Percentiles rank a stretch among this genome's conserved stretches.
Evolutionary conservation across 176 grass and related monocot species (phyloP).

Genomic region (Guadua angustifolia): DNA sequence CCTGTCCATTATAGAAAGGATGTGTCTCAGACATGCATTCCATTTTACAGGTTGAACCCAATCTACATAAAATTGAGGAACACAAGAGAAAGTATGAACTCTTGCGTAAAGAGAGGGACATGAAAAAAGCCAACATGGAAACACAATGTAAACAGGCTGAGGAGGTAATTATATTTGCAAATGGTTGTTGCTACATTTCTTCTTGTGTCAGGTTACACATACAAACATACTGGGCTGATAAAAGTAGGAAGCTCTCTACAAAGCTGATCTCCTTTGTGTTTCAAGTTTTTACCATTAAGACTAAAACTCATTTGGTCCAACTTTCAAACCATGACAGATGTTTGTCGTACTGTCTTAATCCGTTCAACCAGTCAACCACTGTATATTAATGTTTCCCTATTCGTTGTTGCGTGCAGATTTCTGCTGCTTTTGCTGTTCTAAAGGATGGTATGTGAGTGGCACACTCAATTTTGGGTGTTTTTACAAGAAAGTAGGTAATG

Average conservation of each 20-base stretch:
- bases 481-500: too few species aligned
- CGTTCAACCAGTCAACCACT: not conserved
- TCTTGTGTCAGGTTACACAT: not conserved
- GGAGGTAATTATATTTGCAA: too few species aligned
- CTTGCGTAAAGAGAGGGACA: too few species aligned
- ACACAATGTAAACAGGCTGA: too few species aligned
- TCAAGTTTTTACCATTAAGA: not conserved
- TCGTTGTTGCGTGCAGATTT: constrained; percentile 38
- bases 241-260: not conserved
- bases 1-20: not conserved
- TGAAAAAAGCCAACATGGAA: too few species aligned
- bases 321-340: not conserved
- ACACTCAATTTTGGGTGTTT: too few species aligned
- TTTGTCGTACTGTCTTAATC: not conserved
- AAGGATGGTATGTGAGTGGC: constrained; percentile 84
- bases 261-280: constrained; percentile 2
- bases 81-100: too few species aligned
- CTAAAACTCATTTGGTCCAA: constrained; percentile 7
- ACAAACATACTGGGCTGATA: not conserved
- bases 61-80: too few species aligned
- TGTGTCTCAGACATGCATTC: constrained; percentile 17
- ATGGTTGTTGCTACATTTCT: constrained; percentile 25
- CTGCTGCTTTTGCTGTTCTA: constrained; percentile 48
- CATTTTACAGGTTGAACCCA: constrained; percentile 60
- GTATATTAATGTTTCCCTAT: constrained; percentile 29